phyloP scores from a whole-genome alignment of 768 basidiomycete genomes.

The Guyanaporus albipodus region DNA sequence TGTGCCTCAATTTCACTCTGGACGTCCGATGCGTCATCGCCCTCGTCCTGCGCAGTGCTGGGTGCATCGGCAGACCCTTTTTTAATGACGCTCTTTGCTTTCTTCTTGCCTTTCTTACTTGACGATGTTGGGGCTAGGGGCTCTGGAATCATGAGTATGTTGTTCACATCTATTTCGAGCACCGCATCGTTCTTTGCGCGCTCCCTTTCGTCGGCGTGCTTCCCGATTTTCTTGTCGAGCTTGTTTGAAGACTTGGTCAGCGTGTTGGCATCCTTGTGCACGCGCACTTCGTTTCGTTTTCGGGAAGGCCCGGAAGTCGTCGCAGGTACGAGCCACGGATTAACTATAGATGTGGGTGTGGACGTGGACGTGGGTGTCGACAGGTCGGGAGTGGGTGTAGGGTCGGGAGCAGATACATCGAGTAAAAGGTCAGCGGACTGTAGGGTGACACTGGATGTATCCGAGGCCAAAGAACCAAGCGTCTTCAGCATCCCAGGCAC shows the following conservation, averaged over 20 bases:
- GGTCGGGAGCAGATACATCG: slow-evolving; percentile 20
- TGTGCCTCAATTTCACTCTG: slow-evolving; percentile 72
- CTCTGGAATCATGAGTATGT: slow-evolving; percentile 18
- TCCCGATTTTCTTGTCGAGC: slow-evolving; percentile 61
- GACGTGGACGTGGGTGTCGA: slow-evolving; percentile 16
- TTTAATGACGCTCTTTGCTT: slow-evolving; percentile 4
- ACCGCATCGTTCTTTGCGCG: slow-evolving; percentile 67
- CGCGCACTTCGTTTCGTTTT: slow-evolving; percentile 70
- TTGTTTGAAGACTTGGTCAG: slow-evolving; percentile 68
- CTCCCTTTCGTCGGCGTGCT: slow-evolving; percentile 53
- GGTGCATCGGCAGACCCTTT: slow-evolving; percentile 10
- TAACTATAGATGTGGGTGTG: slow-evolving; percentile 31
- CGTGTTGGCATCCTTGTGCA: slow-evolving; percentile 61
- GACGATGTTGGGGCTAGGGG: not conserved
- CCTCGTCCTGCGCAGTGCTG: not conserved
- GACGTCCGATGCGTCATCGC: slow-evolving; percentile 47
- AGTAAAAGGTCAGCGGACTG: slow-evolving; percentile 53
- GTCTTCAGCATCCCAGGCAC: slow-evolving; percentile 13
- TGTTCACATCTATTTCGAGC: slow-evolving; percentile 62
- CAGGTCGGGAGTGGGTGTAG: slow-evolving; percentile 8
- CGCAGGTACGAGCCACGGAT: slow-evolving; percentile 75
- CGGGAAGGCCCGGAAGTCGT: slow-evolving; percentile 47
- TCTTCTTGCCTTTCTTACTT: slow-evolving; percentile 17
- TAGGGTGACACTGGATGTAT: slow-evolving; percentile 67
- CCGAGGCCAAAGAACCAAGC: slow-evolving; percentile 38